phyloP scores from a whole-genome alignment of 352 stramenopile genomes.

The Pythium apleroticum region DNA sequence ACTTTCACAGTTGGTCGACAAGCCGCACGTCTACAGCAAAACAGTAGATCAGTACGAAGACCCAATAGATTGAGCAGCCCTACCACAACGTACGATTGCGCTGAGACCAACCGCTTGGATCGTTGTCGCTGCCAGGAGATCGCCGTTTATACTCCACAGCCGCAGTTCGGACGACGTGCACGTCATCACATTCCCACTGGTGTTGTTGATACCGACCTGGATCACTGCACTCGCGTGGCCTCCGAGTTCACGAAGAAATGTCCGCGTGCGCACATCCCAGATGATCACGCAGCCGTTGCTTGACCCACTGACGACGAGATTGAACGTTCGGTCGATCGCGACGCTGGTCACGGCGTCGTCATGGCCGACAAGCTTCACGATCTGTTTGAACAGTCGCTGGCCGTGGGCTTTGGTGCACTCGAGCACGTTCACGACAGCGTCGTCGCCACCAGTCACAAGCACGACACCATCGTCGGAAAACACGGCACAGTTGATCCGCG shows the following conservation, averaged over 20 bases:
- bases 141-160: slow-evolving; percentile 80
- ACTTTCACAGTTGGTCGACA: slow-evolving; percentile 68
- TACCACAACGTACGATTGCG: slow-evolving; percentile 44
- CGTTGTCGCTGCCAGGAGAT: slow-evolving; percentile 58
- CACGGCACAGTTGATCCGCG: slow-evolving; percentile 49
- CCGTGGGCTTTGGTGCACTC: slow-evolving; percentile 61
- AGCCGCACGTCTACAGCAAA: slow-evolving; percentile 39
- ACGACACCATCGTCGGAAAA: slow-evolving; percentile 61
- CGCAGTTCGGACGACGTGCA: slow-evolving; percentile 50
- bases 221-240: slow-evolving; percentile 49
- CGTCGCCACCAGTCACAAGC: slow-evolving; percentile 63
- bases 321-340: slow-evolving; percentile 75
- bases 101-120: slow-evolving; percentile 43
- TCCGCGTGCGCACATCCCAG: slow-evolving; percentile 66
- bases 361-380: slow-evolving; percentile 68
- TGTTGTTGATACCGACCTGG: slow-evolving; percentile 66
- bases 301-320: slow-evolving; percentile 64
- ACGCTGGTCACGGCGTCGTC: slow-evolving; percentile 57
- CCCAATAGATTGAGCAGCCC: not conserved
- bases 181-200: slow-evolving; percentile 66
- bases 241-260: slow-evolving; percentile 57
- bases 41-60: too few species aligned
- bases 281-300: slow-evolving; percentile 56
- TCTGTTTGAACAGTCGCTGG: slow-evolving; percentile 64
- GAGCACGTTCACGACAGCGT: slow-evolving; percentile 72